Percentiles rank a stretch among this genome's conserved stretches.
Conservation (phyloP, 2,329 filamentous ascomycete genomes). For the Nigrograna mackinnonii region DNA sequence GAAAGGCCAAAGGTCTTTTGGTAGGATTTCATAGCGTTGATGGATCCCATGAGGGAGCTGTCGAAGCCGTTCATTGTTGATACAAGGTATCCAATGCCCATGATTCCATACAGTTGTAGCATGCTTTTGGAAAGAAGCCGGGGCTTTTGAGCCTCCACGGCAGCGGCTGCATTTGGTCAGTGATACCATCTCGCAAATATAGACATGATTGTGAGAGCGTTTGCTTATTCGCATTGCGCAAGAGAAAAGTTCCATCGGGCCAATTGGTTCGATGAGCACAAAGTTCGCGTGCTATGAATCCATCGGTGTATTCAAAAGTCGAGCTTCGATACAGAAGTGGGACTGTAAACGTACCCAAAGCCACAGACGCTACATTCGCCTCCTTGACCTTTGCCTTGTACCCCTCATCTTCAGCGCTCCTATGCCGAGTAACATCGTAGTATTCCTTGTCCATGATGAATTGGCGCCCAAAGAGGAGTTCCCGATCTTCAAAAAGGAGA, state of each 20-base stretch:
- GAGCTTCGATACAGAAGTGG: not conserved
- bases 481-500: too few relatives aligned
- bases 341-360: constrained; percentile 22
- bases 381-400: constrained; percentile 25
- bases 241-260: too few relatives aligned
- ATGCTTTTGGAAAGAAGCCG: constrained; percentile 31
- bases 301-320: too few relatives aligned
- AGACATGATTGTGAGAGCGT: not conserved
- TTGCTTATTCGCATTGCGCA: not conserved
- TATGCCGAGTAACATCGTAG: constrained; percentile 24
- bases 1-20: constrained; percentile 54
- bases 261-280: too few relatives aligned
- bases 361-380: constrained; percentile 32
- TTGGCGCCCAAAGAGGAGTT: too few relatives aligned
- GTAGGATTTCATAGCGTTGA: constrained; percentile 58
- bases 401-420: constrained; percentile 25
- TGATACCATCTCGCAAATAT: not conserved
- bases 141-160: constrained; percentile 35
- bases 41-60: constrained; percentile 48
- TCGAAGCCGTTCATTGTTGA: constrained; percentile 41
- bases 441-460: constrained; percentile 12
- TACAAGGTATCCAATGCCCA: constrained; percentile 37
- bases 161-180: constrained; percentile 25
- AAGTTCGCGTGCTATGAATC: too few relatives aligned
- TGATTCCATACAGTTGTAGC: constrained; percentile 36